Evolutionary conservation across 1,139 yeast species (phyloP).

Genomic region (Kazachstania sp.): DNA sequence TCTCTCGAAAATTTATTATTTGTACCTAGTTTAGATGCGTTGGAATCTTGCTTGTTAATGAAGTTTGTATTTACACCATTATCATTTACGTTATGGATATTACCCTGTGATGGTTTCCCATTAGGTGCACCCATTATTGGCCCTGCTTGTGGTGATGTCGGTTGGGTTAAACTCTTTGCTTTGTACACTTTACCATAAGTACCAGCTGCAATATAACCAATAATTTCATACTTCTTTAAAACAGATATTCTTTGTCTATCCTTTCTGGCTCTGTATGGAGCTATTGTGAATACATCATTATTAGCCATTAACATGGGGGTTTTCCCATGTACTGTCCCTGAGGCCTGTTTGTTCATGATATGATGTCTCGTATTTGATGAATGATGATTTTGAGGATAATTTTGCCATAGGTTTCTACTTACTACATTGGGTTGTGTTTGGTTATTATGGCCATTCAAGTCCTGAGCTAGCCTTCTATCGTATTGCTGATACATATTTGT

Average conservation of each 20-base stretch:
- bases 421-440: slow-evolving; percentile 7
- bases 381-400: slow-evolving; percentile 5
- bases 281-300: slow-evolving; percentile 58
- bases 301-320: slow-evolving; percentile 52
- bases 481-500: slow-evolving; percentile 3
- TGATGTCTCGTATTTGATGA: slow-evolving; percentile 6
- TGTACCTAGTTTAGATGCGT: background rate
- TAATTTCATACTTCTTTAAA: slow-evolving; percentile 69
- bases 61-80: background rate
- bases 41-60: background rate
- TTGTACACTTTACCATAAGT: slow-evolving; percentile 96
- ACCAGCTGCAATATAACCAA: slow-evolving; percentile 97
- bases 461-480: background rate
- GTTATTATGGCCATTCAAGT: background rate
- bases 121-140: slow-evolving; percentile 7
- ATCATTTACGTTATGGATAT: background rate
- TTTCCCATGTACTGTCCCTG: slow-evolving; percentile 21
- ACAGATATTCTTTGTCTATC: slow-evolving; percentile 66
- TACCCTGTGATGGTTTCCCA: background rate
- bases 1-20: background rate
- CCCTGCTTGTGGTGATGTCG: background rate
- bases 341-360: slow-evolving; percentile 2
- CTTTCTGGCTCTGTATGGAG: slow-evolving; percentile 65
- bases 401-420: slow-evolving; percentile 15
- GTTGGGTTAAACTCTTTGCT: slow-evolving; percentile 41